These are phyloP conservation scores for Terfezia boudieri DNA, from an alignment of 495 filamentous ascomycete species.

Conservation along the genomic window DNA sequence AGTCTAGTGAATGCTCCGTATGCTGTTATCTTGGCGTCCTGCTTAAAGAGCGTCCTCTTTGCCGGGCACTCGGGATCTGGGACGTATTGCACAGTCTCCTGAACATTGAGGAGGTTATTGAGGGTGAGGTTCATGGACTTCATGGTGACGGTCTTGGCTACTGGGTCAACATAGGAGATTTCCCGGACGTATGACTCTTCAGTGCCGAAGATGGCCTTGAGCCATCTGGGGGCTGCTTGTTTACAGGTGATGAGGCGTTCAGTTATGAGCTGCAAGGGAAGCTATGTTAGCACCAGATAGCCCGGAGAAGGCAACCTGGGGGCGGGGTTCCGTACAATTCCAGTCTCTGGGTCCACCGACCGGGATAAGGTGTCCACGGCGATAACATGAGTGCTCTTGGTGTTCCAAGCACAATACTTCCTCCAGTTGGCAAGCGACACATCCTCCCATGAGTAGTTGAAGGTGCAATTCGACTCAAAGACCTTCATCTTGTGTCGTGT, in stretches of 20 bases:
- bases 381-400: constrained; percentile 79
- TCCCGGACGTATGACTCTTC: constrained; percentile 77
- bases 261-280: constrained; percentile 46
- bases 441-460: constrained; percentile 95
- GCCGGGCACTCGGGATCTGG: constrained; percentile 31
- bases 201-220: constrained; percentile 53
- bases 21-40: constrained; percentile 80
- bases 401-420: constrained; percentile 97
- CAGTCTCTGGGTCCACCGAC: constrained; percentile 52
- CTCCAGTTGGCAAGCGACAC: constrained; percentile 98
- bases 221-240: constrained; percentile 73
- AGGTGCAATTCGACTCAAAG: constrained; percentile 67
- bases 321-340: constrained; percentile 40
- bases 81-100: constrained; percentile 71
- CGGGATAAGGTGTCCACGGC: constrained; percentile 83
- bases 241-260: constrained; percentile 91
- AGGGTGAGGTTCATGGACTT: constrained; percentile 78
- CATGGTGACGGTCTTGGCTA: constrained; percentile 70
- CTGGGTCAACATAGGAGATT: constrained; percentile 67
- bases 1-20: constrained; percentile 79
- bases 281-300: background rate
- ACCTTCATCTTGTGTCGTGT: constrained; percentile 49
- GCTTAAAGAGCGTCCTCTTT: constrained; percentile 49
- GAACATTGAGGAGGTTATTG: constrained; percentile 64
- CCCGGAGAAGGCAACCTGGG: background rate